Base-by-base conservation (phyloP, 306 rosid genomes). In the Lagenaria siceraria region DNA sequence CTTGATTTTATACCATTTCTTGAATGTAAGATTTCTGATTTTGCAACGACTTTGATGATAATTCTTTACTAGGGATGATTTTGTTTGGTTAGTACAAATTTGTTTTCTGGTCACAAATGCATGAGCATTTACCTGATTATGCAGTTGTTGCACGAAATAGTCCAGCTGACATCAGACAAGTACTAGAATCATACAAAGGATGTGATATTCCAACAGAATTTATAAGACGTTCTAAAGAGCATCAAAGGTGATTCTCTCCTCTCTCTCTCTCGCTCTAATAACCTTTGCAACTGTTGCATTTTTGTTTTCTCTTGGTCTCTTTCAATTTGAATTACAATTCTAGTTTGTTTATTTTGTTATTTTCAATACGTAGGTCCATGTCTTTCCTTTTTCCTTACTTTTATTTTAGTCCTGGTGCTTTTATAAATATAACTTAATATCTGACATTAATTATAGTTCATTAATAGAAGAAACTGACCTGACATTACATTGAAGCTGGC, bases 1-100 rank as follows among this genome's bases (percentile, higher is more conserved):
- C 61, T 95, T 87, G 99, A 95, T 82, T 89, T 90, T 53, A 95
- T 95, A 65, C 99, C 99, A 69, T 93, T 93, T 80, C 92, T 93
- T 69, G 98, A 93, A 80, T 91, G 98, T 91, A 86, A 93, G 98
- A 24, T 56, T 56, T 35, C 69, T 42, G 19, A 40, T 72, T 18
- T 46, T 70, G 76, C 46, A 10, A 24, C 27, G 8, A 49, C 17
- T 72, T 27, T 51, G 77, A 72, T 72, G 56, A 71, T 9, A 71
- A 48, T 46, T 71, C 24, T 25, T 71, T 3, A 24, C 24, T 51
- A 52, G 54, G 77, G 77, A 51, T 51, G 24, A 51, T 51, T 72
- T 25, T 49, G 13, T 70, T 42, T 24, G 58, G 76, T 24, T 15
- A 48, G 15, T 24, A 19, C 21, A 25, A 46, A 24, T 70, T 46